Conservation (phyloP, 495 filamentous ascomycete species). For the Saxophila tyrrhenica region DNA sequence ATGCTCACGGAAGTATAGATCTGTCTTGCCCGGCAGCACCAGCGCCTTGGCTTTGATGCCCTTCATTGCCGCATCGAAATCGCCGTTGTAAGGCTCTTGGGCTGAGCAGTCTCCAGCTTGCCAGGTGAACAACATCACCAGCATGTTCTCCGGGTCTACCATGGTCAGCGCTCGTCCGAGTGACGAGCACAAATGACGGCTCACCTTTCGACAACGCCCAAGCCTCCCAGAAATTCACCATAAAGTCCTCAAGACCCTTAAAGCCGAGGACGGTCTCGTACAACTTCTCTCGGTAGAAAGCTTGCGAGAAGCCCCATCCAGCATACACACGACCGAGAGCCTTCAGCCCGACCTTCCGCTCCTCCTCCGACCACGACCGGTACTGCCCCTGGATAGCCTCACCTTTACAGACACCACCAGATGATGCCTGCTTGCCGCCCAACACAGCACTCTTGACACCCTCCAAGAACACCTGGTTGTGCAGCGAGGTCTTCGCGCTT, state of each 20-base stretch:
- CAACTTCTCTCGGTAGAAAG: constrained; percentile 57
- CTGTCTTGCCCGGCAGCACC: constrained; percentile 53
- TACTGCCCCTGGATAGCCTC: constrained; percentile 30
- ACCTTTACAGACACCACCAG: constrained; percentile 37
- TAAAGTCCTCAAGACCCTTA: constrained; percentile 55
- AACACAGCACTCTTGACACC: constrained; percentile 56
- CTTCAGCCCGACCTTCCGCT: constrained; percentile 51
- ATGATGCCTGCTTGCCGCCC: constrained; percentile 46
- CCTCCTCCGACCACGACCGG: constrained; percentile 43
- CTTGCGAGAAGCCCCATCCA: constrained; percentile 55
- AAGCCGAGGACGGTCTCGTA: constrained; percentile 50
- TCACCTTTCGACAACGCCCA: constrained; percentile 57
- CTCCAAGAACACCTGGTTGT: constrained; percentile 61
- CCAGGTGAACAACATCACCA: constrained; percentile 63
- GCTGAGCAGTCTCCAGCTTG: constrained; percentile 54
- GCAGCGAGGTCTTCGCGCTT: constrained; percentile 52
- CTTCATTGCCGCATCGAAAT: constrained; percentile 52
- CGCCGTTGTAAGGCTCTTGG: constrained; percentile 52
- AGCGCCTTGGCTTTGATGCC: constrained; percentile 57
- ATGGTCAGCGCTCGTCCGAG: constrained; percentile 1
- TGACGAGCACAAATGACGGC: background rate
- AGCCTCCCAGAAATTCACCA: constrained; percentile 59
- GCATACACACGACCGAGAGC: constrained; percentile 63
- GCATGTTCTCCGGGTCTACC: constrained; percentile 53
- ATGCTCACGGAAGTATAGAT: constrained; percentile 56